Evolutionary conservation across 2,329 filamentous ascomycete genomes (phyloP), one percentile per base, ranked within the genome.

Genomic region (Epichloe brachyelytri): DNA sequence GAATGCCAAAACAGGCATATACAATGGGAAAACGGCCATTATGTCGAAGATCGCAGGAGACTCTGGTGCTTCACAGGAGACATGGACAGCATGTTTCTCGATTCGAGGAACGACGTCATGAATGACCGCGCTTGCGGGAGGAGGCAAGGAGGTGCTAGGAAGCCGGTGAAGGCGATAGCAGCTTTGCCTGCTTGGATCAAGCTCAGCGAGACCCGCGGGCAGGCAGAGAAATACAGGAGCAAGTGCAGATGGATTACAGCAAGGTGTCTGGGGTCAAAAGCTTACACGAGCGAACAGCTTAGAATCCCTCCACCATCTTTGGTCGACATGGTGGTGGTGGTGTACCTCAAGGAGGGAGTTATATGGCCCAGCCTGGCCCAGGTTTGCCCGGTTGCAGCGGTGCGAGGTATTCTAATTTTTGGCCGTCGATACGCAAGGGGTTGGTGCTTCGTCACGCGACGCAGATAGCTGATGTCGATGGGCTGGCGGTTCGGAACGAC

Each of bases 261-360:
- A 37, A 39, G 10, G 19, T 17, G 12, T 39, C 49, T 43, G 45
- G 43, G 53, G 44, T 37, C 43, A 22, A 40, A 54, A 52, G 69
- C 77, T 76, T 80, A 98, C 93, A 76, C 93, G 83, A 70, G 93
- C 91, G 76, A 98, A 98, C 74, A 98, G 84, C 81, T 96, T 97
- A 74, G 93, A 95, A 82, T 97, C 93, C 93, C 89, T 73, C 87
- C 88, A 69, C 82, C 61, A 55, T 63, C 71, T 55, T 74, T 68
- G 63, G 65, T 71, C 62, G 78, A 75, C 77, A 81, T 81, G 63
- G 62, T 70, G 65, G 58, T 20, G 7, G 44, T 8, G 30, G 36
- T 44, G 20, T 49, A 30, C 39, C 43, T 46, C 15, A 30, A 40
- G 43, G 26, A 15, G 40, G 30, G 7, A 36, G 37, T 51, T 36